Base-by-base conservation (phyloP, 225 moss, liverwort and hornwort species). In the Physcomitrium patens region DNA sequence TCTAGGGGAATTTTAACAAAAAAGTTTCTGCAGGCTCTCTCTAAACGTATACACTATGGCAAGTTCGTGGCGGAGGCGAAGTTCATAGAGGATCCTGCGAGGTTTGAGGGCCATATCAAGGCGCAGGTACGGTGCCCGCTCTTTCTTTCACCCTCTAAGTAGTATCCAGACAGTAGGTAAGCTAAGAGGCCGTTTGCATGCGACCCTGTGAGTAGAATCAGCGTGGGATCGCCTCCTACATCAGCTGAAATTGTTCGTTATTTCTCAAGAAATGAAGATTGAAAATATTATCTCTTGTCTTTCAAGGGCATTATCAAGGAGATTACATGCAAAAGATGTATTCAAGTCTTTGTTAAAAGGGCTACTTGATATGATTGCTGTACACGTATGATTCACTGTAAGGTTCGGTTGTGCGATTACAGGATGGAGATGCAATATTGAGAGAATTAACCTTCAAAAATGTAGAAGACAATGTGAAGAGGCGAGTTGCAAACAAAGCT, bases 41-140 rank as follows among this genome's bases (percentile, higher is more conserved):
- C 95, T 14, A 99, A 93, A 81, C 89, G 99, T 73, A 93, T 99
- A 71, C 99, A 99, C 66, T 99, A 90, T 18, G 99, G 99, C 78
- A 99, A 93, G 79, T 99, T 95, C 62, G 99, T 99, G 24, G 99
- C 99, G 20, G 95, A 95, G 79, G 90, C 99, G 17, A 99, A 99
- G 79, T 99, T 90, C 78, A 88, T 79, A 76, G 90, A 93, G 75
- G 45, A 83, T 20, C 93, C 90, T 0, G 57, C 80, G 23, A 77
- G 81, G 26, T 99, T 99, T 44, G 85, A 85, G 80, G 82, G 80
- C 17, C 90, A 90, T 73, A 99, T 99, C 11, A 76, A 52, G 74
- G 86, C 85, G 8, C 87, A 95, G 95, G 97, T 97, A 18, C 53
- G 70, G 73, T 23, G 63, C 42, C 55, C n/a, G 49, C 75, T 17